phyloP scores from a whole-genome alignment of 73 alveolate species.

The Vitrella brassicaformis region DNA sequence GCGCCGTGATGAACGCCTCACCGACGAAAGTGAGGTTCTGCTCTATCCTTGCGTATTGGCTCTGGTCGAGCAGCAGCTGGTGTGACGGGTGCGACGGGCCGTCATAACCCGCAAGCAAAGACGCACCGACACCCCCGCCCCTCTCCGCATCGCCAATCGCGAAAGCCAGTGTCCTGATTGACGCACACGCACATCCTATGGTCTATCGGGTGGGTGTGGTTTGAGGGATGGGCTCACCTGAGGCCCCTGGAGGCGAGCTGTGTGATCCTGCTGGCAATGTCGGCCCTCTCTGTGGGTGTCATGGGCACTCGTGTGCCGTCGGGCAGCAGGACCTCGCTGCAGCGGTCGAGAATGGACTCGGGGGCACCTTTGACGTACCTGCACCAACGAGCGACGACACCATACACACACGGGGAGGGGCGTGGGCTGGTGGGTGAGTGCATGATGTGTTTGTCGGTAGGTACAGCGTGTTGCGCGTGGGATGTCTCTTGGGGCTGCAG shows the following conservation, averaged over 20 bases:
- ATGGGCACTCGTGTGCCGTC: constrained; percentile 48
- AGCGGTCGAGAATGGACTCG: constrained; percentile 35
- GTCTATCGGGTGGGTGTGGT: constrained; percentile 1
- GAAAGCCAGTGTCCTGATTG: constrained; percentile 51
- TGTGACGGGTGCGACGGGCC: constrained; percentile 58
- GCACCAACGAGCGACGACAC: not conserved
- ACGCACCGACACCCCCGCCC: too few relatives aligned
- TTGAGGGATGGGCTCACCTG: too few relatives aligned
- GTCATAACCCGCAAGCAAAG: constrained; percentile 44
- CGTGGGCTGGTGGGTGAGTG: too few relatives aligned
- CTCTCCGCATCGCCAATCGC: constrained; percentile 34
- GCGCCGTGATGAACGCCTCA: not conserved
- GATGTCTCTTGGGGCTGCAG: too few relatives aligned
- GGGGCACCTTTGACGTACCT: constrained; percentile 43
- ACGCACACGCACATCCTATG: constrained; percentile 29
- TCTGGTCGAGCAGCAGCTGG: constrained; percentile 20
- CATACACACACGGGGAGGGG: too few relatives aligned
- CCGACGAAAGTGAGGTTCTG: not conserved
- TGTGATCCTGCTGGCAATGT: too few relatives aligned
- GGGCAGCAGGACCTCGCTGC: constrained; percentile 38
- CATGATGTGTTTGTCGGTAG: too few relatives aligned
- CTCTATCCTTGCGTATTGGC: too few relatives aligned
- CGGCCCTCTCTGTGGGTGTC: too few relatives aligned
- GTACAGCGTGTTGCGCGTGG: too few relatives aligned
- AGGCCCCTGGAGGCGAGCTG: too few relatives aligned